Conservation (phyloP, 352 stramenopile genomes). For the Pythium phragmiticola region DNA sequence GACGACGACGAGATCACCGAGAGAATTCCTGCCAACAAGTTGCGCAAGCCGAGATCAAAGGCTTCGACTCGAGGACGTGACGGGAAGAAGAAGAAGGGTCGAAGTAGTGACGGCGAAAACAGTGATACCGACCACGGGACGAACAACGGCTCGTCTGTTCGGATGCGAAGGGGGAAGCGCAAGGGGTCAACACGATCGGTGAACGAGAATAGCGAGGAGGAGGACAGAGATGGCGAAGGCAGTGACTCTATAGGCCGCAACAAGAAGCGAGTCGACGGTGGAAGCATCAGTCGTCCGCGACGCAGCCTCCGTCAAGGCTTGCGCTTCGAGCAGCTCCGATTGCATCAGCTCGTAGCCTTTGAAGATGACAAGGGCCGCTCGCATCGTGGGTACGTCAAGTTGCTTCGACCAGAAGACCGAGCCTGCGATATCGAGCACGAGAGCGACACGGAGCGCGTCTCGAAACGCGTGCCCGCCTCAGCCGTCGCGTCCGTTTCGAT, state of each 20-base stretch:
- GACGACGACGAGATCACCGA: conserved; percentile 15
- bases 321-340: conserved; percentile 30
- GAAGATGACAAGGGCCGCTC: conserved; percentile 42
- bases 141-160: conserved; percentile 24
- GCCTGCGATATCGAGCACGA: conserved; percentile 65
- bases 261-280: conserved; percentile 19
- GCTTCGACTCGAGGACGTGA: conserved; percentile 9
- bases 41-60: conserved; percentile 25
- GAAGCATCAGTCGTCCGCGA: conserved; percentile 16
- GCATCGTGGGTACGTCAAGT: conserved; percentile 47
- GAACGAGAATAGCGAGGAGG: conserved; percentile 11
- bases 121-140: conserved; percentile 8
- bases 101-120: conserved; percentile 21
- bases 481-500: conserved; percentile 32
- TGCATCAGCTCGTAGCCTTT: conserved; percentile 61
- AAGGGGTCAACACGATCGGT: conserved; percentile 17
- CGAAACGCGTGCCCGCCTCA: conserved; percentile 42
- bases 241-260: conserved; percentile 1
- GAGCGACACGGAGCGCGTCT: conserved; percentile 46
- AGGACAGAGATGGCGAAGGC: conserved; percentile 10
- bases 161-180: conserved; percentile 26
- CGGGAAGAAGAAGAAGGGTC: conserved; percentile 3
- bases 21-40: conserved; percentile 1
- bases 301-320: neutral
- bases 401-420: conserved; percentile 40